Base-by-base conservation (phyloP, 1,284 basidiomycete genomes). In the Tylopilus sp. region DNA sequence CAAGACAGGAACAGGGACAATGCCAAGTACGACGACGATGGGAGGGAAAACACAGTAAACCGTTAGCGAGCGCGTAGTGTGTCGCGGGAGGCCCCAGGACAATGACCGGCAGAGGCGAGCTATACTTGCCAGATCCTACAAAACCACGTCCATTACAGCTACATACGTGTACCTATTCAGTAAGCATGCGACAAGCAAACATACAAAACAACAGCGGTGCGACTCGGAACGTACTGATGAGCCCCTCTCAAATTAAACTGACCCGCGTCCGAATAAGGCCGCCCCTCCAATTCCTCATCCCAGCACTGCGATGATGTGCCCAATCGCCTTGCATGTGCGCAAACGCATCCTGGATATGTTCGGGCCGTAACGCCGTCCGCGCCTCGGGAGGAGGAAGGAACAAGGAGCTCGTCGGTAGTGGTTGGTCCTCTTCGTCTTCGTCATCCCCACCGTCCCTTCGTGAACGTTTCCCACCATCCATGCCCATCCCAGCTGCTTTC, bases 311-410 rank as follows among this genome's bases (percentile, higher is more conserved):
- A 58, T 86, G 85, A 72, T 93, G 91, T 5, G 90, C 84, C 88
- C 93, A 94, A 68, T 95, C 91, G 22, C 90, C 86, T 78, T 96
- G 95, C 89, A 96, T 95, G 67, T 93, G 84, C 2, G 93, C 83
- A 76, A 96, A 97, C 0, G 95, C 95, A 75, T 95, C 94, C 70
- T 95, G 91, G 19, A 97, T 95, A 75, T 97, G 95, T 62, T 94
- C 91, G 0, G 94, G 92, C 51, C 88, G 83, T 55, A 97, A 80
- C 0, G 94, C 88, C 13, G 91, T 94, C 56, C 93, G 82, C 2
- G 93, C 91, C 74, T 94, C 92, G 0, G 92, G 89, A 4, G 95
- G 94, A 2, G 91, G 89, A 26, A 95, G 81, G 78, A 96, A 96
- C 39, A 96, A 76, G 3, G 91, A 88, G 64, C 91, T 91, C 12